Evolutionary conservation across 306 rosid species (phyloP).

Genomic region (Lagenaria siceraria): DNA sequence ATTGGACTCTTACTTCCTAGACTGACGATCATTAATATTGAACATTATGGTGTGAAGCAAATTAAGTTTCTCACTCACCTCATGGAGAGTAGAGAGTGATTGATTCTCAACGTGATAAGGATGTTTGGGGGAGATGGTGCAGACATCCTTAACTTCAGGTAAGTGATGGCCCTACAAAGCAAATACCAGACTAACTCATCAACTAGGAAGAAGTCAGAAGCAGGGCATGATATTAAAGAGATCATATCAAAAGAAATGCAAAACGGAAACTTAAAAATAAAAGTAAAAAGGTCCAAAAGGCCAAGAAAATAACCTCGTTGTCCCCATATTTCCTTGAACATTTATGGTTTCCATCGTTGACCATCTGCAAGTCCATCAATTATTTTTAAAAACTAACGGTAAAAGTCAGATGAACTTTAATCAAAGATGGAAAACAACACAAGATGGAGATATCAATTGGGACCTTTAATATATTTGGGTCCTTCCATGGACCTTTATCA

Average conservation of each 20-base stretch:
- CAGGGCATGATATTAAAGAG: not conserved
- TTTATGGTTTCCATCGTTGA: constrained; percentile 61
- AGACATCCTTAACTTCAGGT: constrained; percentile 12
- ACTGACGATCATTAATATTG: not conserved
- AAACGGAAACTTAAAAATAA: constrained; percentile 1
- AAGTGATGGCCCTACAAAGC: constrained; percentile 16
- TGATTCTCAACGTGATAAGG: not conserved
- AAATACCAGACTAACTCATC: constrained; percentile 7
- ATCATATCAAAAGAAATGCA: not conserved
- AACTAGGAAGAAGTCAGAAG: not conserved
- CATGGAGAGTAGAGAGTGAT: constrained; percentile 20
- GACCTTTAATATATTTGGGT: constrained; percentile 47
- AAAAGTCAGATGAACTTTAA: not conserved
- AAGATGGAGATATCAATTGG: not conserved
- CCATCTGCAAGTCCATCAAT: constrained; percentile 49
- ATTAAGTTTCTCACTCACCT: constrained; percentile 15
- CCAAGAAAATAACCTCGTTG: constrained; percentile 23
- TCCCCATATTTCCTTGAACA: constrained; percentile 41
- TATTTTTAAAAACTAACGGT: not conserved
- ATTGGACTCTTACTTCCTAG: not conserved
- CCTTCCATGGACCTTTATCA: constrained; percentile 94
- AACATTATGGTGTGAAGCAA: not conserved
- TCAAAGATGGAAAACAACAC: not conserved
- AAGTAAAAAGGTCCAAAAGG: constrained; percentile 1
- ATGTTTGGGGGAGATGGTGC: constrained; percentile 7